These are phyloP conservation scores for Hyphodiscus sp. DNA, from an alignment of 2,329 filamentous ascomycete species.

Conservation along the genomic window DNA sequence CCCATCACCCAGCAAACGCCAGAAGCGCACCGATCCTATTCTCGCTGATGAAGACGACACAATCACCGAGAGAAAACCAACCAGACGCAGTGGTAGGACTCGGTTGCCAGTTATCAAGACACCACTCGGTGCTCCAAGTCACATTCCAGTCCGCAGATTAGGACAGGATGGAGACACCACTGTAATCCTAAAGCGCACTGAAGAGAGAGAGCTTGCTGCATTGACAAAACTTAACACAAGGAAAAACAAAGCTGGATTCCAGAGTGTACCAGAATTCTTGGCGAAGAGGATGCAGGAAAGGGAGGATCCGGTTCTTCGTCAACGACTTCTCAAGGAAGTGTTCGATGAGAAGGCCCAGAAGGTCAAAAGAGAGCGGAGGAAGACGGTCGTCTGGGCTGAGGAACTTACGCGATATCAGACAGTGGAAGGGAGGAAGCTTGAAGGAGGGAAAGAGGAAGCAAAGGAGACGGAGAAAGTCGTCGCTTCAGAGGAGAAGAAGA, in stretches of 20 bases:
- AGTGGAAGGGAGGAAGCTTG: conserved; percentile 18
- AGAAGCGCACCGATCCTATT: conserved; percentile 8
- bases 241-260: conserved; percentile 37
- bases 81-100: conserved; percentile 28
- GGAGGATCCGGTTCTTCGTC: conserved; percentile 33
- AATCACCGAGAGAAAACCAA: conserved; percentile 15
- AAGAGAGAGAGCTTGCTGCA: conserved; percentile 37
- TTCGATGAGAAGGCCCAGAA: conserved; percentile 27
- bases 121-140: conserved; percentile 22
- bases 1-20: conserved; percentile 16
- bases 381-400: conserved; percentile 28
- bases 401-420: conserved; percentile 26
- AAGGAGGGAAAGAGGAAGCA: conserved; percentile 17
- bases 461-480: conserved; percentile 20
- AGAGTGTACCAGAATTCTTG: conserved; percentile 27
- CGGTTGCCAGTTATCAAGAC: conserved; percentile 24
- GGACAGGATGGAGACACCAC: conserved; percentile 27
- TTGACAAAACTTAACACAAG: conserved; percentile 39
- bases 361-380: conserved; percentile 22
- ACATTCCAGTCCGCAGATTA: conserved; percentile 28
- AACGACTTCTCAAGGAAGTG: conserved; percentile 29
- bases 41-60: conserved; percentile 12
- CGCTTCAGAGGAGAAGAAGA: conserved; percentile 20
- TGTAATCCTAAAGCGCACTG: conserved; percentile 28
- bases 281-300: conserved; percentile 33